Base-by-base conservation (phyloP, 352 stramenopile genomes). In the Pythium apleroticum region DNA sequence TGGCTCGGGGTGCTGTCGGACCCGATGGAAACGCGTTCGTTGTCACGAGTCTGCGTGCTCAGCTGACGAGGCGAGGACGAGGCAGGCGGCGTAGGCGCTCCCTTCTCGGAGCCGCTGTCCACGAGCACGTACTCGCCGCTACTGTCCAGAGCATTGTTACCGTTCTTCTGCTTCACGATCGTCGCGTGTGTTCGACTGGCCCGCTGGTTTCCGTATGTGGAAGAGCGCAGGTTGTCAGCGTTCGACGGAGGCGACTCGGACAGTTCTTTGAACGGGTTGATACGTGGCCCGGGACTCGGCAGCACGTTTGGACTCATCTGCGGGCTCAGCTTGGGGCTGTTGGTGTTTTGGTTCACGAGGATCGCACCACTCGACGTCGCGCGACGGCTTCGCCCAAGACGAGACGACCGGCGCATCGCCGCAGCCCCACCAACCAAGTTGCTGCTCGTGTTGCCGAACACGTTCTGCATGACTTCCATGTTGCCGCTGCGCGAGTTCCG, bases 241-340 rank as follows among this genome's bases (percentile, higher is more conserved):
- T 50, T 68, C 39, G 66, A 67, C 33, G 74, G 68, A 15, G 76
- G 72, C 1, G 74, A 84, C 35, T 82, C 80, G 14, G 74, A 73
- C 19, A 80, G 54, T 41, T 81, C 70, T 60, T 90, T 90, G 55
- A 91, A 91, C 17, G 83, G 83, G 27, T 91, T 91, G 63, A 90
- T 91, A 25, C 83, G 75, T 33, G 81, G 83, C 10, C 66, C 78
- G 31, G 80, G 78, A 25, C 75, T 87, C 19, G 81, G 77, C 8
- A 89, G 57, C 11, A 87, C 76, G 31, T 83, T 73, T 3, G 83
- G 83, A 49, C 83, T 91, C 75, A 89, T 84, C 61, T 90, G 81
- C 11, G 81, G 81, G 27, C 81, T 90, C 30, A 87, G 60, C 46
- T 80, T 87, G 3, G 79, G 77, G 62, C 81, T 90, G 12, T 49